Percentiles rank a stretch among this genome's conserved stretches.
Evolutionary conservation across 805 yeast species (phyloP).

Genomic region (Phaffomyces thermotolerans): DNA sequence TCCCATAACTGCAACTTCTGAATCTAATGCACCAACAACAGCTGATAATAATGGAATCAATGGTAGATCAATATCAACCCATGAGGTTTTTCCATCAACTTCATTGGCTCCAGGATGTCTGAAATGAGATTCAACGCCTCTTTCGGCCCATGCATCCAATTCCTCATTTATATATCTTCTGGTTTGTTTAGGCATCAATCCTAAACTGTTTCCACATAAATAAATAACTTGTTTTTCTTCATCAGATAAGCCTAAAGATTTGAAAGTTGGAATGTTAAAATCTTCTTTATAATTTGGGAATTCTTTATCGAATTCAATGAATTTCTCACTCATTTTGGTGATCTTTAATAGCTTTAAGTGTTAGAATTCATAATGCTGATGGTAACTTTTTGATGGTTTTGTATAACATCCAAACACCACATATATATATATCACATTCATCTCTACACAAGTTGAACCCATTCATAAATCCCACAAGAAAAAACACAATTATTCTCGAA

Average conservation of each 20-base stretch:
- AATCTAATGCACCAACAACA: slow-evolving; percentile 64
- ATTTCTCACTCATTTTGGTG: not conserved
- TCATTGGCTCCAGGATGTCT: slow-evolving; percentile 45
- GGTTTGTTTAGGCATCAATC: slow-evolving; percentile 73
- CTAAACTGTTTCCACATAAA: slow-evolving; percentile 91
- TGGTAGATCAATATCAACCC: slow-evolving; percentile 85
- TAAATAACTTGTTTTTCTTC: slow-evolving; percentile 37
- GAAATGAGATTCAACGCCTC: slow-evolving; percentile 84
- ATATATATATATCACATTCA: too few species aligned
- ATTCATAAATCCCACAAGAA: too few species aligned
- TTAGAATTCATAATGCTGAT: too few species aligned
- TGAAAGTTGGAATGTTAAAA: slow-evolving; percentile 62
- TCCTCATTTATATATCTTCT: slow-evolving; percentile 53
- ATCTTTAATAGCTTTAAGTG: too few species aligned
- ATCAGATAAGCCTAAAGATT: slow-evolving; percentile 40
- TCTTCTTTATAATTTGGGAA: slow-evolving; percentile 33
- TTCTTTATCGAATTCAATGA: slow-evolving; percentile 9
- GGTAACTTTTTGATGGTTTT: too few species aligned
- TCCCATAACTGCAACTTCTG: slow-evolving; percentile 87
- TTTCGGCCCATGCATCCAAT: slow-evolving; percentile 70
- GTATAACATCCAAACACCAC: too few species aligned
- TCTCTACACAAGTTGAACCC: too few species aligned
- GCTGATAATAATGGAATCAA: slow-evolving; percentile 61
- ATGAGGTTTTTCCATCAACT: slow-evolving; percentile 43
- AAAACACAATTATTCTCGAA: too few species aligned